Conservation (phyloP, 106 monocot genomes). For the Dioscorea alata region DNA sequence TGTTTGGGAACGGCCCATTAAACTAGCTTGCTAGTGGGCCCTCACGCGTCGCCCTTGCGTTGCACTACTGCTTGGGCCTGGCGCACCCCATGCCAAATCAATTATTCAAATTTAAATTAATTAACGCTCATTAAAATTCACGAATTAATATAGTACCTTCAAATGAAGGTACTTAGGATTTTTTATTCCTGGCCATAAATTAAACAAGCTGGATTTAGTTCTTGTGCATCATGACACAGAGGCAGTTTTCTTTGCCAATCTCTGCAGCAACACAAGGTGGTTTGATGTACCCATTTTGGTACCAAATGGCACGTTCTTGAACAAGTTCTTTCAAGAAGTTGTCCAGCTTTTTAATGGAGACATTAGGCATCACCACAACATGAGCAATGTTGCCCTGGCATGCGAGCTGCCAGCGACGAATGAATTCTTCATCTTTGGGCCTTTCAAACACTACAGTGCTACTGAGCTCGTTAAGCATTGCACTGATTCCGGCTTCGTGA, state of each 20-base stretch:
- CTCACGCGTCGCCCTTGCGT: constrained; percentile 11
- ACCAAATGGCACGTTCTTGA: constrained; percentile 43
- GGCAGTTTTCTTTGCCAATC: constrained; percentile 59
- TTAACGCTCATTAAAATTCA: no score
- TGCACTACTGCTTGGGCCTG: constrained; percentile 20
- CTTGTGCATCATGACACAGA: constrained; percentile 52
- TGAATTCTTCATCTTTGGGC: constrained; percentile 73
- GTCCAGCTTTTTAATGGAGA: constrained; percentile 79
- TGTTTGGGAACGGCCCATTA: constrained; percentile 2
- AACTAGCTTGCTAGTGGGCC: constrained; percentile 15
- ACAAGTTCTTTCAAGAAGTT: constrained; percentile 62
- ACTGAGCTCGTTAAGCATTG: constrained; percentile 96
- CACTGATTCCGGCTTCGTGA: constrained; percentile 53
- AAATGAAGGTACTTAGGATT: no score
- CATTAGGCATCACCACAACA: constrained; percentile 95
- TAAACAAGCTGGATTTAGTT: constrained; percentile 2
- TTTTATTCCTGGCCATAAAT: no score
- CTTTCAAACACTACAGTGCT: constrained; percentile 98
- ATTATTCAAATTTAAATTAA: no score
- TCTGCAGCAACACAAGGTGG: constrained; percentile 53
- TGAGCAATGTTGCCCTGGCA: constrained; percentile 88
- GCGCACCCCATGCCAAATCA: constrained; percentile 11
- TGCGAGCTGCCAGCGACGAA: constrained; percentile 85
- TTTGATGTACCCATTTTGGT: constrained; percentile 24
- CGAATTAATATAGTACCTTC: no score